Percentiles rank a stretch among this genome's conserved stretches.
These are phyloP conservation scores for Pyricularia sp. DNA, from an alignment of 2,329 filamentous ascomycete species.

Conservation along the genomic window DNA sequence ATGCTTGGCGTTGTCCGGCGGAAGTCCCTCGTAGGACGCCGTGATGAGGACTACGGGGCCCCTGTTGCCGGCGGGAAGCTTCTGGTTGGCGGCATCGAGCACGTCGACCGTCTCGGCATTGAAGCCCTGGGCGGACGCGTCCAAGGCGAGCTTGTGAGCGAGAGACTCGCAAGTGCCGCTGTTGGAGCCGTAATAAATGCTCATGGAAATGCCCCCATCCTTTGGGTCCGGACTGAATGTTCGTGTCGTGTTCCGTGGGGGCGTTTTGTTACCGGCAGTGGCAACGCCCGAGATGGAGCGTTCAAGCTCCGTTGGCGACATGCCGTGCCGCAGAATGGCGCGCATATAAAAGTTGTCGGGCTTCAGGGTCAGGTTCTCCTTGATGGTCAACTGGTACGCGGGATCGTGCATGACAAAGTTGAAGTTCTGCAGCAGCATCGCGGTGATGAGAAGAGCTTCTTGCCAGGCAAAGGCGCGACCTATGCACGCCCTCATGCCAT, in stretches of 20 bases:
- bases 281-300: slow-evolving; percentile 30
- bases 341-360: slow-evolving; percentile 55
- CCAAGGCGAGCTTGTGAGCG: slow-evolving; percentile 51
- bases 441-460: slow-evolving; percentile 34
- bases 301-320: slow-evolving; percentile 37
- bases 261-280: slow-evolving; percentile 52
- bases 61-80: slow-evolving; percentile 44
- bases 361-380: slow-evolving; percentile 52
- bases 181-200: slow-evolving; percentile 67
- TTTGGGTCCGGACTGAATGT: slow-evolving; percentile 29
- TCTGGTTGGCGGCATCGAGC: slow-evolving; percentile 52
- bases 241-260: neutral
- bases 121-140: slow-evolving; percentile 53
- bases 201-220: slow-evolving; percentile 35
- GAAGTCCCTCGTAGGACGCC: slow-evolving; percentile 63
- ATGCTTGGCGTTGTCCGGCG: slow-evolving; percentile 60
- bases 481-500: slow-evolving; percentile 41
- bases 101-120: slow-evolving; percentile 39
- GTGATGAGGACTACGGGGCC: slow-evolving; percentile 58
- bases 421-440: slow-evolving; percentile 60
- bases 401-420: slow-evolving; percentile 54
- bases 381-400: slow-evolving; percentile 51
- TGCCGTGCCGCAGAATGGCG: slow-evolving; percentile 52
- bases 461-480: slow-evolving; percentile 46
- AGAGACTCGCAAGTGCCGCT: slow-evolving; percentile 66